Base-by-base conservation (phyloP, 2,329 filamentous ascomycete species). In the Fusarium guadeloupense region DNA sequence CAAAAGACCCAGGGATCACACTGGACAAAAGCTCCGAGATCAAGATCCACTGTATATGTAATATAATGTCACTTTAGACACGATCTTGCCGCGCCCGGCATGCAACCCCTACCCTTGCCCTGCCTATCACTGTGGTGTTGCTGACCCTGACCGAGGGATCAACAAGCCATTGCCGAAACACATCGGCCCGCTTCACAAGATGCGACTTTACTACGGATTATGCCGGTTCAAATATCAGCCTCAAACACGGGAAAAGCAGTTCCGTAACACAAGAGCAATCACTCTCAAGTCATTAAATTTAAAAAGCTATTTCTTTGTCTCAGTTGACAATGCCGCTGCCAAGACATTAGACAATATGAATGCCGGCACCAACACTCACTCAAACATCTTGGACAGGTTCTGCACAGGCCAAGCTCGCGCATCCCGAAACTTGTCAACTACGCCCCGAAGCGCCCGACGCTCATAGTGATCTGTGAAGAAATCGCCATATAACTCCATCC, bases 351-450 rank as follows among this genome's bases (percentile, higher is more conserved):
- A 20, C 12, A 49, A 19, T 21, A 20, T 28, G 33, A 50, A 16
- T 46, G 46, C 40, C 46, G 39, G 16, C 20, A 25, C n/a, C n/a
- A 20, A 16, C 8, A 42, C 17, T 7, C 14, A 69, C 17, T 64
- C 65, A 54, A 77, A 77, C 73, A 77, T 77, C 12, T 71, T 72
- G 13, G 75, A 66, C 28, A 77, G 49, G 9, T 72, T 72, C 52
- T 72, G 68, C 0, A 77, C 76, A 1, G 76, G 76, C 76, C 76
- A 78, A 2, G 76, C 76, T 21, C 75, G 72, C 13, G 75, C 71
- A 41, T 79, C 78, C 6, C 76, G 75, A 48, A 81, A 82, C 40
- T 75, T 80, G 42, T 81, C 80, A 5, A 76, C 75, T 4, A 78
- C 78, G 0, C 69, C 75, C 14, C 72, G 72, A 66, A 78, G 51